Conservation (phyloP, 2,329 filamentous ascomycete species). For the Neoscytalidium dimidiatum region DNA sequence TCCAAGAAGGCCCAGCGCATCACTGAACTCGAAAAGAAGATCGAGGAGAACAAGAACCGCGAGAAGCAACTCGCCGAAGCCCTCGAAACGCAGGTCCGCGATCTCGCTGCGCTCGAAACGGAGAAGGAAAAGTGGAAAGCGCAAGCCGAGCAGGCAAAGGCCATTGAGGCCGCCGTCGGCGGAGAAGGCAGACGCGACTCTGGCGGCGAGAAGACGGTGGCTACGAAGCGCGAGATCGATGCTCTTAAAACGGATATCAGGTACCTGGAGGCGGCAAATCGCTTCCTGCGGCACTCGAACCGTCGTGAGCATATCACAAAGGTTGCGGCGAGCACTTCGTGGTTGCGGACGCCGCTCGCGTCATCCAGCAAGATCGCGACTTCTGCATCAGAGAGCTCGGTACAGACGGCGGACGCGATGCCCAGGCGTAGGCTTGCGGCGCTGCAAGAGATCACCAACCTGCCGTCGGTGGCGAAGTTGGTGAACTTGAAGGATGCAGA, state of each 20-base stretch:
- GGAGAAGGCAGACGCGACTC: conserved; percentile 8
- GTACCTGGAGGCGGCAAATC: conserved; percentile 17
- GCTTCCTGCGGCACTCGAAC: conserved; percentile 14
- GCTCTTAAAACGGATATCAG: conserved; percentile 15
- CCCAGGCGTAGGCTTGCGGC: conserved; percentile 2
- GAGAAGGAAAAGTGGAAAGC: conserved; percentile 21
- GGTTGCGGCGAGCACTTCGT: neutral
- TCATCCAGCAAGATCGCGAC: neutral
- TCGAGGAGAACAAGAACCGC: conserved; percentile 13
- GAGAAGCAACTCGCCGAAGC: conserved; percentile 18
- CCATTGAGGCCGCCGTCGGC: conserved; percentile 9
- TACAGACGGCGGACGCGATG: neutral
- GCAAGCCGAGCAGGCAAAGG: conserved; percentile 19
- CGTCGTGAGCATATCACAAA: conserved; percentile 11
- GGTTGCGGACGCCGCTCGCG: conserved; percentile 6
- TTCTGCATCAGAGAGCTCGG: neutral
- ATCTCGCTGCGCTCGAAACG: conserved; percentile 16
- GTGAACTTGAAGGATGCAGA: conserved; percentile 3
- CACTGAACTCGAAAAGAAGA: conserved; percentile 18
- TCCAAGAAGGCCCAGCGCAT: conserved; percentile 63
- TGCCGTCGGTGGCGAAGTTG: conserved; percentile 5
- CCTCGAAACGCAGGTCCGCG: conserved; percentile 13
- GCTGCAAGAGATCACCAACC: conserved; percentile 12
- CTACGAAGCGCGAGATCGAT: conserved; percentile 21
- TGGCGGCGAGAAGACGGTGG: conserved; percentile 19